phyloP scores from a whole-genome alignment of 2,329 filamentous ascomycete species.

The Ophidiomyces ophidiicola region DNA sequence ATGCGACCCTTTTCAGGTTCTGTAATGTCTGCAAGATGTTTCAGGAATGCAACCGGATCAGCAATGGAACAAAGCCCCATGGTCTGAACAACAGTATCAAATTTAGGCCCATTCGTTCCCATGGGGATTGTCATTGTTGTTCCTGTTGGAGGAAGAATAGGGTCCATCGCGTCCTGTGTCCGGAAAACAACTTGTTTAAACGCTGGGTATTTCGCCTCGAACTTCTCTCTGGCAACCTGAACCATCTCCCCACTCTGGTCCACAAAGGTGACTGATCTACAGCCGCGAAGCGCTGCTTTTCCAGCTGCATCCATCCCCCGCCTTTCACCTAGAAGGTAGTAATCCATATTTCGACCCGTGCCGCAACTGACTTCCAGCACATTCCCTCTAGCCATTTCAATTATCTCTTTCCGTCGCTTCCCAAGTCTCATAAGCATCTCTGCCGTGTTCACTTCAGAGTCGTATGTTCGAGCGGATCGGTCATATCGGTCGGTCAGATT shows the following conservation, averaged over 20 bases:
- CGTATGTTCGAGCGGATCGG: constrained; percentile 32
- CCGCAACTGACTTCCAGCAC: constrained; percentile 41
- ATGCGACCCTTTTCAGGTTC: constrained; percentile 33
- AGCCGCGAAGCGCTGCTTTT: constrained; percentile 23
- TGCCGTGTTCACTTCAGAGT: constrained; percentile 35
- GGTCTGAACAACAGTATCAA: constrained; percentile 39
- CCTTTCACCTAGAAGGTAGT: constrained; percentile 33
- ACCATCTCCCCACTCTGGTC: constrained; percentile 40
- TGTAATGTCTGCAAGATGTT: constrained; percentile 30
- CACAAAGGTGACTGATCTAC: constrained; percentile 36
- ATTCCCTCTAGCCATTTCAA: constrained; percentile 33
- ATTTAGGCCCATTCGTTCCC: constrained; percentile 19
- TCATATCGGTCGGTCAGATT: constrained; percentile 40
- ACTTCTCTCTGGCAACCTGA: constrained; percentile 35
- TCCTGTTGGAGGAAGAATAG: constrained; percentile 15
- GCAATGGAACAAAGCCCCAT: constrained; percentile 41
- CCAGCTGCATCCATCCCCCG: constrained; percentile 24
- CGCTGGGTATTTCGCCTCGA: constrained; percentile 25
- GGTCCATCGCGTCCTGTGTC: constrained; percentile 27
- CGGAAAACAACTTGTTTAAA: constrained; percentile 26
- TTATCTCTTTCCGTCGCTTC: constrained; percentile 31
- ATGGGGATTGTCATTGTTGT: constrained; percentile 5
- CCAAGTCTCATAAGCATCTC: constrained; percentile 35
- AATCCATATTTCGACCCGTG: constrained; percentile 39
- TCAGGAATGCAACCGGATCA: constrained; percentile 32